A percentile compares a stretch with the other conserved stretches of the same genome.
Conservation (phyloP, 2,329 filamentous ascomycete species). For the Didymella sp. region DNA sequence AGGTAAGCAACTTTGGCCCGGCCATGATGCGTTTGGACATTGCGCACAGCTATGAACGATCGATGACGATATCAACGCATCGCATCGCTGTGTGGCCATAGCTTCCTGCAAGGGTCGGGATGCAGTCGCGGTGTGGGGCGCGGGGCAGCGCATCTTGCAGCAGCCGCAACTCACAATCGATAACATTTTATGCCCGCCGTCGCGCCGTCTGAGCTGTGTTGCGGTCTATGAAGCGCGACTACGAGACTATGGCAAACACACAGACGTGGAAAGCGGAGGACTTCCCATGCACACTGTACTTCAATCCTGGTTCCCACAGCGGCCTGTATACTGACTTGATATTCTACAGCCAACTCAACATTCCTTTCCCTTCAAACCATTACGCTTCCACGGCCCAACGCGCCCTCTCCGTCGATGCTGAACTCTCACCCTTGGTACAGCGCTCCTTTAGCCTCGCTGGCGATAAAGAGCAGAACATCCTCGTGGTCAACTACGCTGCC, state of each 20-base stretch:
- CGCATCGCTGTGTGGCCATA: constrained; percentile 16
- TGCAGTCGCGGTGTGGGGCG: constrained; percentile 4
- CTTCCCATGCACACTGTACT: constrained; percentile 52
- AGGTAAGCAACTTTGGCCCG: constrained; percentile 6
- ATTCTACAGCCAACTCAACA: constrained; percentile 69
- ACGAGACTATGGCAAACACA: constrained; percentile 24
- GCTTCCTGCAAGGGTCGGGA: constrained; percentile 17
- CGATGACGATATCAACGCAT: constrained; percentile 30
- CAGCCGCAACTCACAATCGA: constrained; percentile 12
- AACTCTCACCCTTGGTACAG: constrained; percentile 83
- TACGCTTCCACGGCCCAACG: constrained; percentile 78
- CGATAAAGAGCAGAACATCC: constrained; percentile 54
- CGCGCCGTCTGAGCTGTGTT: background rate
- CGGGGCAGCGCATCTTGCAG: constrained; percentile 5
- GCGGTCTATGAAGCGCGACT: constrained; percentile 11
- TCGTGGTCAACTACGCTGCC: constrained; percentile 80
- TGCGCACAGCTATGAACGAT: constrained; percentile 26
- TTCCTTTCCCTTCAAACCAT: constrained; percentile 81
- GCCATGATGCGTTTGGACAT: constrained; percentile 27
- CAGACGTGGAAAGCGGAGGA: constrained; percentile 28
- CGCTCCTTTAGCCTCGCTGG: constrained; percentile 68
- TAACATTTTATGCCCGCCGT: background rate
- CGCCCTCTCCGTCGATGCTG: constrained; percentile 82
- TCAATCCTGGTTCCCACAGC: background rate
- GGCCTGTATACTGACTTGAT: too few relatives aligned